phyloP scores from a whole-genome alignment of 2,329 filamentous ascomycete genomes.

The Pseudocercospora pini-densiflorae region DNA sequence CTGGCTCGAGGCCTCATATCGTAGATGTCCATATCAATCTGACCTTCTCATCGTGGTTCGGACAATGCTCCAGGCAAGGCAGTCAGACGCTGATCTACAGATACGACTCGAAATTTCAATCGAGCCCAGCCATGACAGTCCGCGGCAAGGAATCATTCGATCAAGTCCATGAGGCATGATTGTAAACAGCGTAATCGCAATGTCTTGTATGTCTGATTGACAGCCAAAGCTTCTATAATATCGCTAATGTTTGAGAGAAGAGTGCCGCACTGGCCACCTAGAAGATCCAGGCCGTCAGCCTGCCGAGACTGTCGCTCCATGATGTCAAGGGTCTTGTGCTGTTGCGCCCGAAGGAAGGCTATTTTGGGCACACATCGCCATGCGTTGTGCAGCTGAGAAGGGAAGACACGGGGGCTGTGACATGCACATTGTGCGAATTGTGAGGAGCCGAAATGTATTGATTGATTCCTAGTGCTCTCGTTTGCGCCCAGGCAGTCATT shows the following conservation, averaged over 20 bases:
- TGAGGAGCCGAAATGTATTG: conserved; percentile 4
- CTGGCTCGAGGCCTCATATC: background rate
- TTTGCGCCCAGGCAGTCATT: background rate
- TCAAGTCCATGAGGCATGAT: no score
- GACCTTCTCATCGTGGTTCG: background rate
- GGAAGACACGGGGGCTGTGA: background rate
- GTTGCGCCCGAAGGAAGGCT: background rate
- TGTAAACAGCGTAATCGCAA: no score
- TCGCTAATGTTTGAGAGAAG: no score
- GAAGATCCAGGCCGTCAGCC: background rate
- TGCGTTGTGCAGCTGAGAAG: background rate
- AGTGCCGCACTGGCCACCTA: background rate
- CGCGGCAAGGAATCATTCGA: no score
- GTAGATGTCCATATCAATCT: background rate
- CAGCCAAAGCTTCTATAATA: no score
- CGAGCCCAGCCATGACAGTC: no score
- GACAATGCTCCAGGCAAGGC: no score
- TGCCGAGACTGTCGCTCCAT: conserved; percentile 6
- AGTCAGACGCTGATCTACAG: no score
- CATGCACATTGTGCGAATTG: background rate
- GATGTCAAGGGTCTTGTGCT: background rate
- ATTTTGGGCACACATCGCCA: background rate
- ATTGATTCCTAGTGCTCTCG: background rate
- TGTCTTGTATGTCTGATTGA: no score
- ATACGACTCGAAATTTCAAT: no score